These are phyloP conservation scores for Blastocystis sp. DNA, from an alignment of 352 stramenopile genomes.

Conservation along the genomic window DNA sequence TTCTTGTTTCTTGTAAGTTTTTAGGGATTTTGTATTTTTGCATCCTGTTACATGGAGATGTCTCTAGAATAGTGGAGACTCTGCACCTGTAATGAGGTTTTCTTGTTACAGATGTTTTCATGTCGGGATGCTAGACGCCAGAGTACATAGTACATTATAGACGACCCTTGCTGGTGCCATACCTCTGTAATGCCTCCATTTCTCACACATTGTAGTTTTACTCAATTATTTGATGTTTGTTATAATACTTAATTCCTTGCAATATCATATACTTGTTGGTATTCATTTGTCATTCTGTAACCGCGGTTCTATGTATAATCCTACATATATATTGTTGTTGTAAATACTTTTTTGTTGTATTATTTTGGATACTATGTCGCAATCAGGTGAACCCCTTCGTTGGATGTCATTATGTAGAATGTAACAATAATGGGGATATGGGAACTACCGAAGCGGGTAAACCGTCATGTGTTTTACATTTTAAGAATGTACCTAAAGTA, in stretches of 20 bases:
- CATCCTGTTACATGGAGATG: neutral
- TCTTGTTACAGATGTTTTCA: neutral
- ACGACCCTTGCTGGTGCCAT: neutral
- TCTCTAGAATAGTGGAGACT: neutral
- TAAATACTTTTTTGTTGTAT: neutral
- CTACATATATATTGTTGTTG: neutral
- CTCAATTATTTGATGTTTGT: neutral
- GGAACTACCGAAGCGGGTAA: neutral
- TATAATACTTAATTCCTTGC: neutral
- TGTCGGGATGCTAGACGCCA: neutral
- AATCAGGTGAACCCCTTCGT: no score
- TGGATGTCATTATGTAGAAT: neutral
- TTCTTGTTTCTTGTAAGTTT: no score
- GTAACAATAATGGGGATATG: neutral
- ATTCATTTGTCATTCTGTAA: neutral
- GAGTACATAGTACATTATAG: neutral
- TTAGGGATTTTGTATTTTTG: neutral
- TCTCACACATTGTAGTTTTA: neutral
- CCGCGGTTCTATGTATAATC: neutral
- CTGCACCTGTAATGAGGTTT: neutral
- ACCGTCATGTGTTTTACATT: slow-evolving; percentile 21
- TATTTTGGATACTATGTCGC: neutral
- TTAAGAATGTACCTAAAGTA: slow-evolving; percentile 56
- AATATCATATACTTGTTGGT: neutral
- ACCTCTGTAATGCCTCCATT: neutral